Conservation (phyloP, 192 early-diverging fungal species). For the Paraglomus brasilianum region DNA sequence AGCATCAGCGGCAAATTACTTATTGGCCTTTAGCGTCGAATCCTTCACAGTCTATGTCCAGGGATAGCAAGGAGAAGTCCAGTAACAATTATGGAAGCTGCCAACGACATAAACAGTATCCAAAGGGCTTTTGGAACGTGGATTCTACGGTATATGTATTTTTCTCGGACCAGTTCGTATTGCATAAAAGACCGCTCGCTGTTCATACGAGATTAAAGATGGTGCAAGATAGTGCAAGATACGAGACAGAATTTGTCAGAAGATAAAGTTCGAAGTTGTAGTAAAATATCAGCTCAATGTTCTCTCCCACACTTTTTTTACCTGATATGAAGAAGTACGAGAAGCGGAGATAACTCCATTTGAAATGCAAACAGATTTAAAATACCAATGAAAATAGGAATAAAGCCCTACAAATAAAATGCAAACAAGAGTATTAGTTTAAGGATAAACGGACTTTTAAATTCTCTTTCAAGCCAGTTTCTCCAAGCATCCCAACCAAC, state of each 20-base stretch:
- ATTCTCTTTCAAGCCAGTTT: neutral
- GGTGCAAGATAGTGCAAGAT: neutral
- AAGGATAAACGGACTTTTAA: neutral
- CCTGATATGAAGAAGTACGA: slow-evolving; percentile 30
- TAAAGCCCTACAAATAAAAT: slow-evolving; percentile 24
- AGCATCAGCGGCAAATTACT: too few relatives aligned
- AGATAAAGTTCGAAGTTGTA: too few relatives aligned
- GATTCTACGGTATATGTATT: slow-evolving; percentile 24
- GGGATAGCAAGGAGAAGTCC: slow-evolving; percentile 19
- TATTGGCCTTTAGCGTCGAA: too few relatives aligned
- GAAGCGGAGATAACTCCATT: slow-evolving; percentile 16
- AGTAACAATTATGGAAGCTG: slow-evolving; percentile 18
- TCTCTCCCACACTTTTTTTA: neutral
- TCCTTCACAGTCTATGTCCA: slow-evolving; percentile 20
- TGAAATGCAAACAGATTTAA: slow-evolving; percentile 16
- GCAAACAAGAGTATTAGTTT: neutral
- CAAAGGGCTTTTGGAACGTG: slow-evolving; percentile 17
- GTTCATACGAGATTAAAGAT: neutral
- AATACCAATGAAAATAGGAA: slow-evolving; percentile 25
- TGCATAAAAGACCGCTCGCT: slow-evolving; percentile 24
- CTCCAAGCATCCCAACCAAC: neutral
- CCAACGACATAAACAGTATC: slow-evolving; percentile 4
- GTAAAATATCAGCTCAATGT: too few relatives aligned
- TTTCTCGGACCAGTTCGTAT: slow-evolving; percentile 15
- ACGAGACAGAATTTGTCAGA: neutral